A percentile compares a stretch with the other conserved stretches of the same genome.
Evolutionary conservation across 2,329 filamentous ascomycete genomes (phyloP).

Genomic region (Microsporum audouinii): DNA sequence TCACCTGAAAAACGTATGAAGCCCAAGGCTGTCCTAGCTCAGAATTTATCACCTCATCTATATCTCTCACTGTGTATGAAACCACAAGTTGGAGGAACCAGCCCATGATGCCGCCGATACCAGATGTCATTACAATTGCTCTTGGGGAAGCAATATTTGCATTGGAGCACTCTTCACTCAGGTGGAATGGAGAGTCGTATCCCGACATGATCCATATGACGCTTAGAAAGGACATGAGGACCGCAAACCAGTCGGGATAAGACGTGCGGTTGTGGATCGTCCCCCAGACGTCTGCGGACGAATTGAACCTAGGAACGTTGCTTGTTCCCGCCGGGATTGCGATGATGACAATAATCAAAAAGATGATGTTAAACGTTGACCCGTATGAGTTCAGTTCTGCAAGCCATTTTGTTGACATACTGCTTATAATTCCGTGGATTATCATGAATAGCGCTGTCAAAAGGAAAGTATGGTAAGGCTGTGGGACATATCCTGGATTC

Average conservation of each 20-base stretch:
- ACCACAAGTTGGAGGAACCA: conserved; percentile 65
- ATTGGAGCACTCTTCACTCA: conserved; percentile 66
- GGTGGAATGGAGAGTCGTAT: conserved; percentile 59
- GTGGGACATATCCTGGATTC: conserved; percentile 54
- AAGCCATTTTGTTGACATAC: conserved; percentile 59
- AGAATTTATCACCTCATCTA: conserved; percentile 47
- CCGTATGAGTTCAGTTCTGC: conserved; percentile 59
- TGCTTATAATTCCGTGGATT: conserved; percentile 55
- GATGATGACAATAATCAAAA: conserved; percentile 54
- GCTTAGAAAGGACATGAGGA: conserved; percentile 60
- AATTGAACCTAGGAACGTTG: conserved; percentile 47
- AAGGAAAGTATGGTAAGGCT: conserved; percentile 56
- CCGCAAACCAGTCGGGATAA: conserved; percentile 54
- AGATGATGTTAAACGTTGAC: conserved; percentile 59
- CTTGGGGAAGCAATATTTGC: conserved; percentile 58
- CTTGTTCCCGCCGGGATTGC: conserved; percentile 53
- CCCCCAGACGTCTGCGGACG: conserved; percentile 52
- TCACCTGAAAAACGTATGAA: conserved; percentile 55
- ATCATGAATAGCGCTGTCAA: conserved; percentile 57
- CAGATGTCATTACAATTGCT: conserved; percentile 59
- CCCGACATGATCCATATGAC: conserved; percentile 61
- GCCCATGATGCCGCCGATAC: conserved; percentile 53
- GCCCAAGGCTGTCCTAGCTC: conserved; percentile 60
- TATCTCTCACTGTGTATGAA: conserved; percentile 58
- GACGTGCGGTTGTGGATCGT: conserved; percentile 55